Evolutionary conservation across 495 filamentous ascomycete species (phyloP).

Genomic region (Corynascus novoguineensis): DNA sequence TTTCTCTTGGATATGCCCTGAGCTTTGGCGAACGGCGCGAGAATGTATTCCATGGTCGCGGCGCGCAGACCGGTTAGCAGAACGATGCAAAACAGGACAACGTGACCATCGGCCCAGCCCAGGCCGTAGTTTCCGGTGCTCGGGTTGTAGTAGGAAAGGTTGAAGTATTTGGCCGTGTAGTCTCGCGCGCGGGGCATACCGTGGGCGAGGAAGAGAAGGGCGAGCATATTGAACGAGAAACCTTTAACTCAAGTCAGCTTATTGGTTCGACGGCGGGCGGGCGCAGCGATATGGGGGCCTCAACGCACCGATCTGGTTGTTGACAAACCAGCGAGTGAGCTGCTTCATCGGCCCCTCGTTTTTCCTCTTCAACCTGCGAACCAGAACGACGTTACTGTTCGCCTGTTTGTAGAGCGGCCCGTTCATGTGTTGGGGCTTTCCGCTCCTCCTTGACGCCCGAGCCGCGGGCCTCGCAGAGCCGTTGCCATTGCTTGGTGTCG

Average conservation of each 20-base stretch:
- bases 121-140: constrained; percentile 60
- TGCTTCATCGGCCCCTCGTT: constrained; percentile 39
- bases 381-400: constrained; percentile 41
- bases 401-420: constrained; percentile 46
- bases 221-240: constrained; percentile 49
- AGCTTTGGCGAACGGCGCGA: constrained; percentile 65
- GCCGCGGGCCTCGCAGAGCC: constrained; percentile 4
- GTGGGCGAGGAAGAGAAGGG: constrained; percentile 72
- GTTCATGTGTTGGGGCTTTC: constrained; percentile 38
- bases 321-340: constrained; percentile 45
- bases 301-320: constrained; percentile 50
- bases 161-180: constrained; percentile 80
- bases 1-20: constrained; percentile 68
- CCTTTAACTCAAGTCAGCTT: constrained; percentile 23
- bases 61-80: constrained; percentile 81
- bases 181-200: constrained; percentile 70
- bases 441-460: constrained; percentile 16
- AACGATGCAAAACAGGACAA: constrained; percentile 74
- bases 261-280: neutral
- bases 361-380: constrained; percentile 44
- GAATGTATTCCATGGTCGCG: constrained; percentile 77
- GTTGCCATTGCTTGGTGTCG: constrained; percentile 6
- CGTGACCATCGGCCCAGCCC: constrained; percentile 73
- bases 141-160: constrained; percentile 74
- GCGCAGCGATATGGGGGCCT: neutral